Conservation (phyloP, 73 alveolate genomes). For the Tetrahymena borealis region DNA sequence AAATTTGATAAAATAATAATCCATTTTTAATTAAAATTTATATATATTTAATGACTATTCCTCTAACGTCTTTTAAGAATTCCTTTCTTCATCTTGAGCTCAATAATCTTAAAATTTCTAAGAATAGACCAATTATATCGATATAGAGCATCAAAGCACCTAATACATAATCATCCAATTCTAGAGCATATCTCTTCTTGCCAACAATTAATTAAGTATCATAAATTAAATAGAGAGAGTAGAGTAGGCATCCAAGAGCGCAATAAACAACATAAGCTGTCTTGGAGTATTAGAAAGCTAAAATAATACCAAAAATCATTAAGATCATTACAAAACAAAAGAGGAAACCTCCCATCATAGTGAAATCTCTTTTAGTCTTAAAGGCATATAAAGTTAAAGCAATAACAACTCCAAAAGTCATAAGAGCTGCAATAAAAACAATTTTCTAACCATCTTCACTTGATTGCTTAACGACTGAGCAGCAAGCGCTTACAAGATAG, state of each 20-base stretch:
- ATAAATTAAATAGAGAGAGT: slow-evolving; percentile 37
- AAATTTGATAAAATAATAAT: not conserved
- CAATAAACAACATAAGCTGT: slow-evolving; percentile 16
- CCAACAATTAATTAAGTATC: slow-evolving; percentile 52
- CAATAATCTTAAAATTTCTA: not conserved
- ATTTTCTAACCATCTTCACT: not conserved
- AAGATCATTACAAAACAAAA: slow-evolving; percentile 5
- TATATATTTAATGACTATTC: too few species aligned
- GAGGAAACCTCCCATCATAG: slow-evolving; percentile 35
- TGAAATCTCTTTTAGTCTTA: slow-evolving; percentile 47
- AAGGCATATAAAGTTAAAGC: slow-evolving; percentile 49
- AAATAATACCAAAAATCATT: slow-evolving; percentile 39
- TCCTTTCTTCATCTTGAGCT: not conserved
- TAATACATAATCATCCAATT: slow-evolving; percentile 51
- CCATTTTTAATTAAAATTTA: not conserved
- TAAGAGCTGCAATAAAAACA: slow-evolving; percentile 47
- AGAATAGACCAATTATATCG: slow-evolving; percentile 43
- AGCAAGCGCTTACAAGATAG: slow-evolving; percentile 62
- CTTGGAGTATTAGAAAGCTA: slow-evolving; percentile 14
- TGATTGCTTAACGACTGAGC: slow-evolving; percentile 30
- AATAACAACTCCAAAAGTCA: slow-evolving; percentile 36
- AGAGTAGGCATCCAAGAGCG: slow-evolving; percentile 22
- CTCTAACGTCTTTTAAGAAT: not conserved
- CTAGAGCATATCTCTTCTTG: slow-evolving; percentile 30
- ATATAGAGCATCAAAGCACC: slow-evolving; percentile 52